Evolutionary conservation across 495 filamentous ascomycete species (phyloP), one percentile per base, ranked within the genome.

Genomic region (Neurospora sp.): DNA sequence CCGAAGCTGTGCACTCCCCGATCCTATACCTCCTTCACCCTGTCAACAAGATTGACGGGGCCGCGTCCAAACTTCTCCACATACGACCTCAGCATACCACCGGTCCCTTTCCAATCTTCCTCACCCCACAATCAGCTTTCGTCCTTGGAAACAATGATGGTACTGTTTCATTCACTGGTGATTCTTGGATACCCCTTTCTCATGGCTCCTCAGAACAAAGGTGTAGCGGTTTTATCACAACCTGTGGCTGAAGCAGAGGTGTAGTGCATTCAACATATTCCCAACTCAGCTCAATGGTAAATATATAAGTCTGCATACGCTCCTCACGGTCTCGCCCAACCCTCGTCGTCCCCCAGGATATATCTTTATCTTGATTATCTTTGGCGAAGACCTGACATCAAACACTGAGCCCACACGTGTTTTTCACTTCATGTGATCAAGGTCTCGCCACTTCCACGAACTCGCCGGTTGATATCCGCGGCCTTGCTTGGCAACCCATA

Each of bases 241-340:
- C 41, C 41, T 42, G 16, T 8, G 41, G 41, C 41, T 18, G 41
- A 42, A 7, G 16, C 41, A 6, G 41, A 42, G 41, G 41, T 42
- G 16, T 6, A 42, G 6, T 42, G 6, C 41, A 42, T 18, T 18
- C 4, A 18, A 42, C 16, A 16, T 18, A 78, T 78, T 74, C 75
- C 79, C 78, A 81, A 77, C 75, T 77, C 74, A 73, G 73, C 69
- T 69, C 74, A 74, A 81, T 81, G 76, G 76, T 75, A 80, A 74
- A 79, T 79, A 82, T 80, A 82, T 82, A 82, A 78, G 69, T 73
- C 72, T 79, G 75, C 77, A 76, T 73, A 72, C 69, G 70, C 73
- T 78, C 78, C 76, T 77, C 76, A 78, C 75, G 73, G 68, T 76
- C 76, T 80, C 75, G 73, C 75, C 74, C 76, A 68, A 69, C 74